Evolutionary conservation across 306 rosid genomes (phyloP).

Genomic region (Trifolium repens): DNA sequence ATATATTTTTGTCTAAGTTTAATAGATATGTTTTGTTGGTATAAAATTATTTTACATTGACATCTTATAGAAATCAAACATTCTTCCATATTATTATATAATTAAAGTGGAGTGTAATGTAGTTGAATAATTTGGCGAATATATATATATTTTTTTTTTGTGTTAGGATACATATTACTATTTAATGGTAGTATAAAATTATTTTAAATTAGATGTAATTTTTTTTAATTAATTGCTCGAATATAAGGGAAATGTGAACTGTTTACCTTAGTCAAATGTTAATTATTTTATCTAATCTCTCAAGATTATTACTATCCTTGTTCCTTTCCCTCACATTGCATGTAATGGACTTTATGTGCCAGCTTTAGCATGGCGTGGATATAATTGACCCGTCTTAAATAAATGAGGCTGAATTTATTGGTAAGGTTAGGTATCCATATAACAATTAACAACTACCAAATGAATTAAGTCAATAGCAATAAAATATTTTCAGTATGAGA

Average conservation of each 20-base stretch:
- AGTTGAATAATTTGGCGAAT: too few relatives aligned
- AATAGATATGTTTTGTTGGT: too few relatives aligned
- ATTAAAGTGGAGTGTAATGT: too few relatives aligned
- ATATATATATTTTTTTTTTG: too few relatives aligned
- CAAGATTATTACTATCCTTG: not conserved
- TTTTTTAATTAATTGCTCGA: not conserved
- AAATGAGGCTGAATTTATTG: not conserved
- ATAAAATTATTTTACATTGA: too few relatives aligned
- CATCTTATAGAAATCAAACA: too few relatives aligned
- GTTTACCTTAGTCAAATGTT: too few relatives aligned
- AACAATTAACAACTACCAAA: constrained; percentile 14
- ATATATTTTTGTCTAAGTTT: too few relatives aligned
- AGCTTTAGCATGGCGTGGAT: constrained; percentile 9
- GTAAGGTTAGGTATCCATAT: constrained; percentile 13
- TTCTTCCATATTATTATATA: too few relatives aligned
- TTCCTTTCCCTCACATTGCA: not conserved
- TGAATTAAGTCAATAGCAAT: constrained; percentile 20
- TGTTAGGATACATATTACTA: too few relatives aligned
- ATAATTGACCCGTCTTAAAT: constrained; percentile 9
- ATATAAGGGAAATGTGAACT: not conserved
- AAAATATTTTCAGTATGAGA: constrained; percentile 29
- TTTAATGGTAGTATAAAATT: too few relatives aligned
- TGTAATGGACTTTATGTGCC: not conserved
- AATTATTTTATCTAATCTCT: not conserved
- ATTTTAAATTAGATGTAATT: too few relatives aligned